Evolutionary conservation across 345 rosid genomes (phyloP), one percentile per base, ranked within the genome.

Genomic region (Raphanus sativus): DNA sequence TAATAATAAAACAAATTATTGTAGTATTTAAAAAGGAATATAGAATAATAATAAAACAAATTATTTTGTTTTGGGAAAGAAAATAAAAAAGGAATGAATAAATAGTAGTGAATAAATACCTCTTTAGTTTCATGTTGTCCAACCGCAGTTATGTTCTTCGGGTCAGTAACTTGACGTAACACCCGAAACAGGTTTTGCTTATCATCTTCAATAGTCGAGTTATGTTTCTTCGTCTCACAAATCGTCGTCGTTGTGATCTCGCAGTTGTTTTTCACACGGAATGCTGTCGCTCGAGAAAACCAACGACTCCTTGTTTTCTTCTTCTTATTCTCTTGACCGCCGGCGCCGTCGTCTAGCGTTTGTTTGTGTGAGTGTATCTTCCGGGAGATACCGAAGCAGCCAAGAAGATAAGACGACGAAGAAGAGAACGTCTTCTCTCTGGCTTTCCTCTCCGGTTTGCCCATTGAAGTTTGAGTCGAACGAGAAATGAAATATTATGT

Each of bases 381-480:
- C 34, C 75, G 6, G 16, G 86, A 78, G n/a, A 81, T 67, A 6
- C 91, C 87, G 38, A 89, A 86, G 67, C 88, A 87, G 2, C 83
- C 56, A 5, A 85, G 78, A 60, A 87, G 74, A 58, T 71, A 73
- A 10, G 72, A 34, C 28, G 69, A 52, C 11, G 65, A 69, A 55
- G 77, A 76, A 63, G 74, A 76, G 58, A 54, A 38, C 40, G 21
- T 4, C 59, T 69, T 67, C 60, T 76, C 62, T 42, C 33, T 73
- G 13, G 25, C 15, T 55, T 60, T 80, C 33, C 67, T 75, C 61
- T 30, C 78, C 16, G 69, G 62, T 62, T 80, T 75, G n/a, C 81
- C 87, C 88, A 85, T 84, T 36, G 21, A 30, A 9, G 13, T 15
- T 21, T 58, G 52, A 33, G 66, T 59, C 8, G 28, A 65, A 21